A percentile compares a stretch with the other conserved stretches of the same genome.
These are phyloP conservation scores for Porogramme epimiltina DNA, from an alignment of 1,284 basidiomycete species.

Conservation along the genomic window DNA sequence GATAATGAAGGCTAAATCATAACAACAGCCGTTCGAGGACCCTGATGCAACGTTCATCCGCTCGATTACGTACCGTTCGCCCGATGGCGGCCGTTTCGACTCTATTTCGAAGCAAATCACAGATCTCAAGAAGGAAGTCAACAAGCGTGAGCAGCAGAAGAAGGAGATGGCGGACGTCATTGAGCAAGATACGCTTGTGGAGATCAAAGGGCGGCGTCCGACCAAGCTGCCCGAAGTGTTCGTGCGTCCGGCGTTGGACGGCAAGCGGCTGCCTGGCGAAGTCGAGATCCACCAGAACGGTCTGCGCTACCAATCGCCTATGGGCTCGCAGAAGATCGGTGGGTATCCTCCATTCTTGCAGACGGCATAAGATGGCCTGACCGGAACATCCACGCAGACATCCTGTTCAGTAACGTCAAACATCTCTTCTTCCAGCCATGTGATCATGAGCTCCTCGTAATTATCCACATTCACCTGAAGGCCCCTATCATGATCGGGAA, in stretches of 20 bases:
- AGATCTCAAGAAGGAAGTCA: conserved; percentile 94
- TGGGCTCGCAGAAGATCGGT: conserved; percentile 91
- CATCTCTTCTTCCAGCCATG: conserved; percentile 99
- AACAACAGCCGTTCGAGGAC: conserved; percentile 88
- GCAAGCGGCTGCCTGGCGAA: conserved; percentile 92
- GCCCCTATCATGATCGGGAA: conserved; percentile 99
- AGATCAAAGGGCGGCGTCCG: conserved; percentile 86
- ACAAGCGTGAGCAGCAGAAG: conserved; percentile 96
- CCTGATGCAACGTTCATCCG: conserved; percentile 97
- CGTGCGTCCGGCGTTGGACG: conserved; percentile 90
- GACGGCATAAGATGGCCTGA: no score
- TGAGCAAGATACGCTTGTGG: conserved; percentile 89
- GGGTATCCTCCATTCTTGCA: no score
- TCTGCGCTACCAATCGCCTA: conserved; percentile 88
- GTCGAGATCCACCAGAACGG: conserved; percentile 99
- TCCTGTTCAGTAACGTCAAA: conserved; percentile 97
- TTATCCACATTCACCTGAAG: conserved; percentile 93
- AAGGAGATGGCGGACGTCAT: conserved; percentile 98
- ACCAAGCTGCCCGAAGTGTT: conserved; percentile 90
- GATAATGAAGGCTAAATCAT: no score
- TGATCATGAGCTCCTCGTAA: conserved; percentile 94
- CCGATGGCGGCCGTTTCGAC: conserved; percentile 88
- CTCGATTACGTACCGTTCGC: conserved; percentile 92
- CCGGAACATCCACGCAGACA: conserved; percentile 52
- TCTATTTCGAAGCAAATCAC: conserved; percentile 91